Base-by-base conservation (phyloP, 768 basidiomycete genomes). In the Pleurotus pulmonarius region DNA sequence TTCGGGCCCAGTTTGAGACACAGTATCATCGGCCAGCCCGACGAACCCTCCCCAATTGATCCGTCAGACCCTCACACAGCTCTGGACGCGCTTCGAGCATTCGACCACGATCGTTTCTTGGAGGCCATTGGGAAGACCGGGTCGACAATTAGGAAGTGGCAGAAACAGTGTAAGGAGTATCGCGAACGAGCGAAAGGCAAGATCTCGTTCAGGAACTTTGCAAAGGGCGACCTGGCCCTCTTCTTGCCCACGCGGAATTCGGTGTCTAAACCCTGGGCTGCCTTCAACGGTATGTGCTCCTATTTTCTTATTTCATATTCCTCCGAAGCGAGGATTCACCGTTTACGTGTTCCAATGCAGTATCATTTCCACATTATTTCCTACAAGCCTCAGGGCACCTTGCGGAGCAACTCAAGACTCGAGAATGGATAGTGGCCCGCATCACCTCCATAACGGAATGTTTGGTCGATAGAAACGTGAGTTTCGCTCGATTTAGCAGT, bases 351-450 rank as follows among this genome's bases (percentile, higher is more conserved):
- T 29, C 49, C 34, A 5, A 22, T 39, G 53, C 68, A 94, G 94
- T 98, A 7, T 94, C 91, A 9, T 96, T 95, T 72, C 97, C 97
- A 47, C 96, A 98, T 71, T 95, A 98, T 71, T 99, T 99, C 75
- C 81, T 99, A 37, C 85, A 92, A 67, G 90, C 92, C 4, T 90
- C 87, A 1, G 90, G 87, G 1, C 86, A 88, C 62, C 77, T 98
- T 46, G 90, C 86, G 18, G 94, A 97, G 64, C 92, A 94, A 67
- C 76, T 97, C 58, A 91, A 90, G 74, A 86, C 85, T 12, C 79
- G 94, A 34, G 96, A 98, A 72, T 98, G 92, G 93, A 92, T 95
- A 63, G 93, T 96, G 18, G 94, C 93, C 5, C 80, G 94, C 60
- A 95, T 96, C 66, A 93, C 90, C 0, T 89, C 86, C 13, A 90